Evolutionary conservation across 1,139 yeast genomes (phyloP).

Genomic region (Yamadazyma triangularis): DNA sequence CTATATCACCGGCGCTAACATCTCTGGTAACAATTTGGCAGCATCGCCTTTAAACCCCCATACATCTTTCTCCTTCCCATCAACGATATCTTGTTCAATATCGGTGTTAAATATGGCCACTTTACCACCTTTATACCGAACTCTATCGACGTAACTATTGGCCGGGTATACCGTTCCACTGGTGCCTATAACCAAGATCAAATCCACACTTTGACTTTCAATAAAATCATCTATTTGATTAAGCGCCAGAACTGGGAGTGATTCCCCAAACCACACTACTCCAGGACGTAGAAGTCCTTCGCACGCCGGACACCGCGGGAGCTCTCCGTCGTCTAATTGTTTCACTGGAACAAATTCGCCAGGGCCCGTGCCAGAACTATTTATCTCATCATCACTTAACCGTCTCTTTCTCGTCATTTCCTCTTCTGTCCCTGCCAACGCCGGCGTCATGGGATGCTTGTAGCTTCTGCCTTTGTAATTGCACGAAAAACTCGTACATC

Average conservation of each 20-base stretch:
- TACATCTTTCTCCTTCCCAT: slow-evolving; percentile 36
- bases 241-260: slow-evolving; percentile 59
- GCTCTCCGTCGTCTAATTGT: slow-evolving; percentile 42
- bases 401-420: slow-evolving; percentile 36
- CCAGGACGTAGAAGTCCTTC: slow-evolving; percentile 67
- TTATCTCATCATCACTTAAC: slow-evolving; percentile 35
- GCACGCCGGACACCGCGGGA: slow-evolving; percentile 81
- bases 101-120: slow-evolving; percentile 82
- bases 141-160: slow-evolving; percentile 81
- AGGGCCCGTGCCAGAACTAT: no score
- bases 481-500: slow-evolving; percentile 75
- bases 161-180: slow-evolving; percentile 89
- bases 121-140: slow-evolving; percentile 66
- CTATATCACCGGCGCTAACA: slow-evolving; percentile 50
- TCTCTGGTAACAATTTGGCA: slow-evolving; percentile 61
- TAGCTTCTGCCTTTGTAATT: slow-evolving; percentile 52
- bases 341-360: slow-evolving; percentile 46
- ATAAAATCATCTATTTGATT: slow-evolving; percentile 69
- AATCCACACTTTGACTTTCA: slow-evolving; percentile 55
- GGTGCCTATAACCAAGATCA: slow-evolving; percentile 80
- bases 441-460: slow-evolving; percentile 59
- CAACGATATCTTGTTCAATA: slow-evolving; percentile 39
- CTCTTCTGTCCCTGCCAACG: slow-evolving; percentile 39
- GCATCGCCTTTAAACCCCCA: slow-evolving; percentile 88
- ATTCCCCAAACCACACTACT: slow-evolving; percentile 91